These are phyloP conservation scores for Teratosphaeria gauchensis DNA, from an alignment of 2,329 filamentous ascomycete genomes.

Conservation along the genomic window DNA sequence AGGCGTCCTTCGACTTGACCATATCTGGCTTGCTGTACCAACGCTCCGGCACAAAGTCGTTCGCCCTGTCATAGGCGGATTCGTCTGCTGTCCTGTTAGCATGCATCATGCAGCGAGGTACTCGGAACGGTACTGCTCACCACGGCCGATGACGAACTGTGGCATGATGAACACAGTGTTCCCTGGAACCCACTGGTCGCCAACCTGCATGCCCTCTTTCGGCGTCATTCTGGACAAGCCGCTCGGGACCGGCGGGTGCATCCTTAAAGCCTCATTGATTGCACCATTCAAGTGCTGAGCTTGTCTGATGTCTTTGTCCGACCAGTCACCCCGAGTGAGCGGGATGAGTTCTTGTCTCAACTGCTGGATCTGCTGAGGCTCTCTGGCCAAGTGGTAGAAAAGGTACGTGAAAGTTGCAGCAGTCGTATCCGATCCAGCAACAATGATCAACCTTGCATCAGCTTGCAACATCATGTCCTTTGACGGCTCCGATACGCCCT, in stretches of 20 bases:
- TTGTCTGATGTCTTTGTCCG: slow-evolving; percentile 13
- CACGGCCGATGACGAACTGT: slow-evolving; percentile 12
- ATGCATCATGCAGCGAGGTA: neutral
- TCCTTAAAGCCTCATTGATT: slow-evolving; percentile 35
- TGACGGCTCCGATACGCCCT: slow-evolving; percentile 18
- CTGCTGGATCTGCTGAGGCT: slow-evolving; percentile 21
- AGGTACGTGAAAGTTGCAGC: slow-evolving; percentile 31
- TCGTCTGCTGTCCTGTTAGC: slow-evolving; percentile 10
- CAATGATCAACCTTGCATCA: slow-evolving; percentile 26
- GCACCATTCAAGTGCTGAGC: slow-evolving; percentile 14
- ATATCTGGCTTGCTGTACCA: slow-evolving; percentile 28
- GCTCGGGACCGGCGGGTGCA: slow-evolving; percentile 32
- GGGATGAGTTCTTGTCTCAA: slow-evolving; percentile 27
- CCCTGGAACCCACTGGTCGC: slow-evolving; percentile 26
- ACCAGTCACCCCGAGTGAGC: slow-evolving; percentile 16
- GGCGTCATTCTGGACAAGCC: slow-evolving; percentile 30
- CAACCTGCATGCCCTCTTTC: slow-evolving; percentile 28
- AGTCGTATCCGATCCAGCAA: slow-evolving; percentile 37
- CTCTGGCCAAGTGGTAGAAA: slow-evolving; percentile 31
- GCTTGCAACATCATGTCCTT: slow-evolving; percentile 21
- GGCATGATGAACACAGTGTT: slow-evolving; percentile 9
- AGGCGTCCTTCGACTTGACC: slow-evolving; percentile 26
- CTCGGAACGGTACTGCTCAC: slow-evolving; percentile 4
- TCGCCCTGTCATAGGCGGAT: slow-evolving; percentile 17
- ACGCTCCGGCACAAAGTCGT: slow-evolving; percentile 27